Evolutionary conservation across 768 basidiomycete genomes (phyloP).

Genomic region (Hygrocybe coccinea): DNA sequence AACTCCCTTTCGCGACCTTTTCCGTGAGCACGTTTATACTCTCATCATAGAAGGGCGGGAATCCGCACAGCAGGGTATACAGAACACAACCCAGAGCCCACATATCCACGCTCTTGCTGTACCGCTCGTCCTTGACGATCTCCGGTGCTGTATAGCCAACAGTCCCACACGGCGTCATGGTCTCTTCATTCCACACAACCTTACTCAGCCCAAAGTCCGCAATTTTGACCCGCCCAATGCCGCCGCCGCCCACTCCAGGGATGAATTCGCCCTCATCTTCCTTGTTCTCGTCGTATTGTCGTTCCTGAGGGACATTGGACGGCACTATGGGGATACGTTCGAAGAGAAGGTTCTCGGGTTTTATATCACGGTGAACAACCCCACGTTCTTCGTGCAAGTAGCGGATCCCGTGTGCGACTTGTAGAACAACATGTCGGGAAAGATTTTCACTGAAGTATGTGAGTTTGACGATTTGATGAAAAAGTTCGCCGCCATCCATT

Average conservation of each 20-base stretch:
- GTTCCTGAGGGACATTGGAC: slow-evolving; percentile 63
- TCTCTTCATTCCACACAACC: slow-evolving; percentile 98
- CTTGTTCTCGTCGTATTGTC: slow-evolving; percentile 97
- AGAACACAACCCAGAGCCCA: slow-evolving; percentile 99
- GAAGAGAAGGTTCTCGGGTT: slow-evolving; percentile 95
- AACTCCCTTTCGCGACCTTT: slow-evolving; percentile 95
- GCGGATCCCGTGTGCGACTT: slow-evolving; percentile 89
- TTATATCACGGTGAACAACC: slow-evolving; percentile 98
- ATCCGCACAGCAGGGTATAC: slow-evolving; percentile 95
- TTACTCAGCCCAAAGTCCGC: slow-evolving; percentile 98
- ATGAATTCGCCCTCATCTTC: slow-evolving; percentile 97
- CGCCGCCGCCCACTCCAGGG: slow-evolving; percentile 89
- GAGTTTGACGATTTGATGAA: slow-evolving; percentile 98
- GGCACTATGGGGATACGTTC: slow-evolving; percentile 89
- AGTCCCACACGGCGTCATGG: slow-evolving; percentile 99
- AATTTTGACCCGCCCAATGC: slow-evolving; percentile 96
- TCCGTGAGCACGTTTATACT: slow-evolving; percentile 97
- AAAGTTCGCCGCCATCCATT: slow-evolving; percentile 96
- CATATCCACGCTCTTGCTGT: slow-evolving; percentile 97
- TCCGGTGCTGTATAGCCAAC: slow-evolving; percentile 99
- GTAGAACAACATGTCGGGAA: slow-evolving; percentile 94
- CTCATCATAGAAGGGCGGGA: slow-evolving; percentile 98
- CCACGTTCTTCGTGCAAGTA: slow-evolving; percentile 97
- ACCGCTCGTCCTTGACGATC: slow-evolving; percentile 98
- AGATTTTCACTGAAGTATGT: slow-evolving; percentile 98